These are phyloP conservation scores for Corchorus olitorius DNA, from an alignment of 345 rosid genomes.

Conservation along the genomic window DNA sequence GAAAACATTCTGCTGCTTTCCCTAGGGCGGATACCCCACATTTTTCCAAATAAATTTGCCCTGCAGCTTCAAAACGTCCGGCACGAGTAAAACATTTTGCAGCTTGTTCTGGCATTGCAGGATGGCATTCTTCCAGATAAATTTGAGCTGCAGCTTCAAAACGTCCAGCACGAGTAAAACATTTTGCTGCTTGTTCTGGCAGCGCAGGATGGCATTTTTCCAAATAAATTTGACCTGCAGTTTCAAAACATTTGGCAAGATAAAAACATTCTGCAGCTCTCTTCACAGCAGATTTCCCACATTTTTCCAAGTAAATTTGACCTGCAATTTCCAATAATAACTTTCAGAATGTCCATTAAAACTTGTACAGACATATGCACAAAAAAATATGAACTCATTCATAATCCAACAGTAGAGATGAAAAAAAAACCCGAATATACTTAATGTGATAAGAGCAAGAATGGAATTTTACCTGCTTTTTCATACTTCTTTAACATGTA, in stretches of 20 bases:
- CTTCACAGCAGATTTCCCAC: constrained; percentile 35
- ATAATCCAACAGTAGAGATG: no score
- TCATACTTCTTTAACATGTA: constrained; percentile 39
- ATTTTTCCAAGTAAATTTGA: constrained; percentile 38
- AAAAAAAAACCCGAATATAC: background rate
- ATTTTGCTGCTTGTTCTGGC: no score
- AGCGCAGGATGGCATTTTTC: no score
- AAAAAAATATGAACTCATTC: background rate
- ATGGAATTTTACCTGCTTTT: constrained; percentile 34
- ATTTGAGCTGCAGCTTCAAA: constrained; percentile 40
- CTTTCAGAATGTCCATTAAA: background rate
- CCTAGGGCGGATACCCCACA: constrained; percentile 37
- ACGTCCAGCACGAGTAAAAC: no score
- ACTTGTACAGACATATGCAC: no score
- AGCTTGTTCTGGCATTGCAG: no score
- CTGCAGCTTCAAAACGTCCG: constrained; percentile 17
- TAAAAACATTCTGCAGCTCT: constrained; percentile 51
- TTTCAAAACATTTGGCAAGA: constrained; percentile 30
- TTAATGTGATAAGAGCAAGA: background rate
- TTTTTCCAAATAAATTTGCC: constrained; percentile 39
- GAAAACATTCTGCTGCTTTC: constrained; percentile 52
- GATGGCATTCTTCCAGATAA: constrained; percentile 36
- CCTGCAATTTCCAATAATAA: constrained; percentile 26
- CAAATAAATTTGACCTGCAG: constrained; percentile 42
- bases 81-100: no score